Evolutionary conservation across 2,329 filamentous ascomycete species (phyloP).

Genomic region (Aspergillus sp.): DNA sequence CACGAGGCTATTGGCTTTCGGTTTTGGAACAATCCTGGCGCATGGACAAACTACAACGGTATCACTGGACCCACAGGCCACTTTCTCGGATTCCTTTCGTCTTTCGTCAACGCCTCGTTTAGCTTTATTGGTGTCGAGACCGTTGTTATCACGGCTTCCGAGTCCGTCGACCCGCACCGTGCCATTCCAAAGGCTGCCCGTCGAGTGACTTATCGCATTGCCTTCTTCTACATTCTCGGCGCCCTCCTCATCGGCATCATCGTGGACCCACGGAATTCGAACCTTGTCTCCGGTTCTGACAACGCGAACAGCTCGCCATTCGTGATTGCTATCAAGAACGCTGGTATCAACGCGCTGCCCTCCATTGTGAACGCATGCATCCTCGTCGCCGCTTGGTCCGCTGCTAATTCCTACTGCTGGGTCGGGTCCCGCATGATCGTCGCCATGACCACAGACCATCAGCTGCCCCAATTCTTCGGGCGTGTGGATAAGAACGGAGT

Average conservation of each 20-base stretch:
- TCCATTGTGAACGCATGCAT: no score
- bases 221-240: slow-evolving; percentile 32
- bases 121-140: slow-evolving; percentile 37
- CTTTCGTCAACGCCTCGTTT: slow-evolving; percentile 36
- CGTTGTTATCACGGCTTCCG: slow-evolving; percentile 35
- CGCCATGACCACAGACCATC: slow-evolving; percentile 53
- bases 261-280: no score
- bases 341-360: no score
- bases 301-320: no score
- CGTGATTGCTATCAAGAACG: no score
- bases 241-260: no score
- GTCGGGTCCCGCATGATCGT: slow-evolving; percentile 53
- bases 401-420: no score
- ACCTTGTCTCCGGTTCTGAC: no score
- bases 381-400: no score
- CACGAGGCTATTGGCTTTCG: slow-evolving; percentile 28
- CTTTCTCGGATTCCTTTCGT: slow-evolving; percentile 31
- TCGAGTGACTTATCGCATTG: slow-evolving; percentile 35
- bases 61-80: slow-evolving; percentile 27
- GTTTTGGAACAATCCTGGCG: slow-evolving; percentile 29
- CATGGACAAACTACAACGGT: slow-evolving; percentile 26
- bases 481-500: slow-evolving; percentile 46
- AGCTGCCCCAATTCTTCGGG: slow-evolving; percentile 53
- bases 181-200: slow-evolving; percentile 37
- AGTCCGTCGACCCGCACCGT: slow-evolving; percentile 33